Evolutionary conservation across 371 early-diverging fungal species (phyloP), one percentile per base, ranked within the genome.

Genomic region (Saksenaea oblongispora): DNA sequence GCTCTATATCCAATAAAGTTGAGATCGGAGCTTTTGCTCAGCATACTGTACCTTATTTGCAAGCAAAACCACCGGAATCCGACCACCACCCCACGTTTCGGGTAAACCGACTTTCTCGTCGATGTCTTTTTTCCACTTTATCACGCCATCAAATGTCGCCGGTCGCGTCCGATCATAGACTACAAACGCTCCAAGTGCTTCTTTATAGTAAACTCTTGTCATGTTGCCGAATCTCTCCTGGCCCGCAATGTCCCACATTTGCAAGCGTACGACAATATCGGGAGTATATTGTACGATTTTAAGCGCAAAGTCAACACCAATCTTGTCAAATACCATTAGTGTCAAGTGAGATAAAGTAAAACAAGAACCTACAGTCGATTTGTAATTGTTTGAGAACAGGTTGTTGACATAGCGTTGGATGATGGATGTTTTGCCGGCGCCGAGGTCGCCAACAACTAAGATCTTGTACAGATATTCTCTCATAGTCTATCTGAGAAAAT

Each of bases 281-380:
- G 70, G 65, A 44, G 73, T 76, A 78, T 79, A 81, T 56, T 84
- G 82, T 27, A 90, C 80, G 34, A 87, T 86, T 70, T 91, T 91
- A 54, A 90, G 78, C 35, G 89, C 89, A 75, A 91, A 91, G 61
- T 91, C 92, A 26, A 91, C 92, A 37, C 92, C 92, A 70, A 86
- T 86, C 84, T 85, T 56, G 14, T 35, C 15, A 36, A 47, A 26
- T 26, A 28, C 24, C 5, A 11, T 31, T n/a, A 17, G 54, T n/a
- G n/a, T n/a, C n/a, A n/a, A n/a, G n/a, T n/a, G n/a, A n/a, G n/a
- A n/a, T n/a, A n/a, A n/a, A n/a, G n/a, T n/a, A n/a, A n/a, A 5
- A 35, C 4, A 17, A 10, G 3, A 1, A 44, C 72, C 71, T 73
- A 89, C 89, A 27, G 92, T 91, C 34, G 86, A 84, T 62, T 86